Evolutionary conservation across 306 rosid genomes (phyloP).

Genomic region (Prunus davidiana): DNA sequence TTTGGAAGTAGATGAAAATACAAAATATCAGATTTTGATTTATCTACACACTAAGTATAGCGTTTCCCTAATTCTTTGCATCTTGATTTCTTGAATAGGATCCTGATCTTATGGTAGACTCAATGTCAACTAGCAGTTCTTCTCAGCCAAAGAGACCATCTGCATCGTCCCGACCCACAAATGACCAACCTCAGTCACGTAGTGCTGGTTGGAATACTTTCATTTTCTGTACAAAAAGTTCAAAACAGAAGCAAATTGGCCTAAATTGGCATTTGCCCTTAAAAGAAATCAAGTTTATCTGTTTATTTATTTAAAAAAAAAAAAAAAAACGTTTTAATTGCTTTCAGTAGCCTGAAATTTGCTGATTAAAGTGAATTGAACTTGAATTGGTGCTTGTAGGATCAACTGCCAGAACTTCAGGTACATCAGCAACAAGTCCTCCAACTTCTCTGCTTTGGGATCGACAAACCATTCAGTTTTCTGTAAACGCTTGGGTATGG

Average conservation of each 20-base stretch:
- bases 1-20: not conserved
- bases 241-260: not conserved
- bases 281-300: not conserved
- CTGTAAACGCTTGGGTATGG: constrained; percentile 93
- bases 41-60: not conserved
- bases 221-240: not conserved
- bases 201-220: constrained; percentile 48
- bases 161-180: constrained; percentile 41
- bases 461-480: constrained; percentile 77
- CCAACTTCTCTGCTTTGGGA: constrained; percentile 81
- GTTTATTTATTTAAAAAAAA: too few species aligned
- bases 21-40: not conserved
- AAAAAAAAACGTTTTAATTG: not conserved
- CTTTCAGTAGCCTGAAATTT: not conserved
- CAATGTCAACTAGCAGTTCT: constrained; percentile 58
- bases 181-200: constrained; percentile 50
- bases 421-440: constrained; percentile 58
- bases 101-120: constrained; percentile 75
- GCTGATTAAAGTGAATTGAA: constrained; percentile 16
- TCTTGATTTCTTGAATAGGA: constrained; percentile 49
- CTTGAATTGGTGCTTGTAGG: constrained; percentile 41
- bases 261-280: constrained; percentile 10
- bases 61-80: not conserved
- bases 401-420: constrained; percentile 63
- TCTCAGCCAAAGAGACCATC: constrained; percentile 66